Evolutionary conservation across 2,329 filamentous ascomycete genomes (phyloP).

Genomic region (Curvularia spicifera): DNA sequence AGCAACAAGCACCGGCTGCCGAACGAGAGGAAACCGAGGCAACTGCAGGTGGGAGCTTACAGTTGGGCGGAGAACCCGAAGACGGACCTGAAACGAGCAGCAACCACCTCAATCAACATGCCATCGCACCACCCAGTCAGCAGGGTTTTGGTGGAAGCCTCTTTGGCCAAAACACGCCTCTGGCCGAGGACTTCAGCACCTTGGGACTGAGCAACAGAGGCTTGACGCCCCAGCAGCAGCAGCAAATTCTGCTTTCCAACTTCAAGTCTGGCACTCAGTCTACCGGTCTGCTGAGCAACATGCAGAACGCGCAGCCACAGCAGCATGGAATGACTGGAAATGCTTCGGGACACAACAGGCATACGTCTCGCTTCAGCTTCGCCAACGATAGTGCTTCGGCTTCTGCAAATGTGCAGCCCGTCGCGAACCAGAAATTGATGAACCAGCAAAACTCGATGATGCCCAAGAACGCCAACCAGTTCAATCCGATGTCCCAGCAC

Average conservation of each 20-base stretch:
- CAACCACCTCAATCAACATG: conserved; percentile 67
- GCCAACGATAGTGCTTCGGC: conserved; percentile 72
- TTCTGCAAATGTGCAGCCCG: conserved; percentile 71
- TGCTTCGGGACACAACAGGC: conserved; percentile 74
- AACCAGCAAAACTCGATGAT: conserved; percentile 88
- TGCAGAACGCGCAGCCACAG: conserved; percentile 55
- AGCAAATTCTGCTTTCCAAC: conserved; percentile 69
- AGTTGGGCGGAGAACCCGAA: conserved; percentile 91
- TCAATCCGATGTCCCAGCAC: conserved; percentile 62
- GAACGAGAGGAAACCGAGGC: conserved; percentile 76
- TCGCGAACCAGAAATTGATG: conserved; percentile 80
- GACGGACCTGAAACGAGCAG: conserved; percentile 68
- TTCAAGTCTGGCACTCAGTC: conserved; percentile 58
- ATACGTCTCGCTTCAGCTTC: conserved; percentile 88
- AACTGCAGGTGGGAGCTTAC: conserved; percentile 74
- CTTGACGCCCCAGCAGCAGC: conserved; percentile 80
- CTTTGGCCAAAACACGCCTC: conserved; percentile 43
- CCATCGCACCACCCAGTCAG: conserved; percentile 79
- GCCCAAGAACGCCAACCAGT: conserved; percentile 59
- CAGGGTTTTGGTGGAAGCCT: conserved; percentile 57
- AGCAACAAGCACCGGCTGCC: conserved; percentile 24
- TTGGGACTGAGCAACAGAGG: conserved; percentile 67
- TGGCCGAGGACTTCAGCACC: conserved; percentile 49
- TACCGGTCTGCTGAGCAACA: conserved; percentile 62
- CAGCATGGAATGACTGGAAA: conserved; percentile 62